These are phyloP conservation scores for Periconia digitata DNA, from an alignment of 2,329 filamentous ascomycete genomes.

Conservation along the genomic window DNA sequence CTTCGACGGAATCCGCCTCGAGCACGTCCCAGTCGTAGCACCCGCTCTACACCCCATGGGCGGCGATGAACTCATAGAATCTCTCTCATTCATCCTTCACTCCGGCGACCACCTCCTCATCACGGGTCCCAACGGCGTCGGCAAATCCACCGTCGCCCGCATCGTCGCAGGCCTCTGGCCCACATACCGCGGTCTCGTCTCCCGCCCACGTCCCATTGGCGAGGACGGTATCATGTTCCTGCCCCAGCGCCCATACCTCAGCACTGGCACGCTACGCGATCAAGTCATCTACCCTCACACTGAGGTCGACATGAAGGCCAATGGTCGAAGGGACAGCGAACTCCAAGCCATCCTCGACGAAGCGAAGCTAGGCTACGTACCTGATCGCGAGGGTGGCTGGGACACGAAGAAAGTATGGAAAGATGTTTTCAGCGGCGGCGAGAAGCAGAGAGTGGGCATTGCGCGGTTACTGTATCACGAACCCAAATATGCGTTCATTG, in stretches of 20 bases:
- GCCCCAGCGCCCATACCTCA: slow-evolving; percentile 89
- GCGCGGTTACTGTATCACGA: slow-evolving; percentile 92
- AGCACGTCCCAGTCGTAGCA: slow-evolving; percentile 90
- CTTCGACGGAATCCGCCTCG: slow-evolving; percentile 90
- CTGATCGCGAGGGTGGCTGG: slow-evolving; percentile 92
- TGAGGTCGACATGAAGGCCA: slow-evolving; percentile 87
- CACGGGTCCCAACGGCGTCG: slow-evolving; percentile 91
- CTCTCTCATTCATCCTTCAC: slow-evolving; percentile 83
- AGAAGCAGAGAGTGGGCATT: slow-evolving; percentile 95
- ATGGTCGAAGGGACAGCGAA: slow-evolving; percentile 75
- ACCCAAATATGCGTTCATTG: slow-evolving; percentile 89
- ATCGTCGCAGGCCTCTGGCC: slow-evolving; percentile 94
- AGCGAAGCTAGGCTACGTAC: slow-evolving; percentile 84
- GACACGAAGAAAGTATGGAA: slow-evolving; percentile 98
- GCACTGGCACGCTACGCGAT: slow-evolving; percentile 87
- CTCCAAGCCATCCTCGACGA: slow-evolving; percentile 78
- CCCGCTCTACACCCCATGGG: slow-evolving; percentile 85
- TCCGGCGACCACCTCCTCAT: slow-evolving; percentile 92
- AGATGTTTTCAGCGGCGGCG: slow-evolving; percentile 92
- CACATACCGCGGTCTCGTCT: slow-evolving; percentile 89
- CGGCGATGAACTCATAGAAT: slow-evolving; percentile 88
- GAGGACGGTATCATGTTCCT: slow-evolving; percentile 98
- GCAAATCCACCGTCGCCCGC: slow-evolving; percentile 85
- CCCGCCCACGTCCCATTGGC: slow-evolving; percentile 76
- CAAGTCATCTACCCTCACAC: slow-evolving; percentile 98